phyloP scores from a whole-genome alignment of 2,329 filamentous ascomycete species.

The Stromatinia cepivora region DNA sequence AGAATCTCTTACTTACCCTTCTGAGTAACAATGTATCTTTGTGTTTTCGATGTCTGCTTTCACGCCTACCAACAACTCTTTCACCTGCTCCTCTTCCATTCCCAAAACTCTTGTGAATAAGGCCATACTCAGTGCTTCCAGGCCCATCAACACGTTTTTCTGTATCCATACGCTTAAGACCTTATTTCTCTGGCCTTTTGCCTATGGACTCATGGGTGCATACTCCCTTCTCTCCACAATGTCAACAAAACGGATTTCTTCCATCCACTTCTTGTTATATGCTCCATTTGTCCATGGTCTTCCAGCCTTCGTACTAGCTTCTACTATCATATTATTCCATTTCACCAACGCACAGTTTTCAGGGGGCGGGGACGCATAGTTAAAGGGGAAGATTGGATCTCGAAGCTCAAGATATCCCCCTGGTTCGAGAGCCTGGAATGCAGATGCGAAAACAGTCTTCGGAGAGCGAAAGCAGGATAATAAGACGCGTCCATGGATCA shows the following conservation, averaged over 20 bases:
- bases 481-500: conserved; percentile 9
- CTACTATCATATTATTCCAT: conserved; percentile 22
- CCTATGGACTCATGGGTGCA: conserved; percentile 36
- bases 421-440: conserved; percentile 8
- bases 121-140: conserved; percentile 29
- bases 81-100: conserved; percentile 35
- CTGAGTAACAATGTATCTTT: conserved; percentile 25
- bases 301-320: conserved; percentile 27
- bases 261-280: conserved; percentile 36
- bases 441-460: conserved; percentile 4
- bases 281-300: conserved; percentile 33
- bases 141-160: conserved; percentile 29
- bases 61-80: conserved; percentile 32
- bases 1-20: background rate
- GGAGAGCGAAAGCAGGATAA: conserved; percentile 17
- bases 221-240: conserved; percentile 36
- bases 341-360: background rate
- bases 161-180: conserved; percentile 31
- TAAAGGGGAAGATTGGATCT: conserved; percentile 18
- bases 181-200: conserved; percentile 36
- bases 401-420: conserved; percentile 21
- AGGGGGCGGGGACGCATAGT: conserved; percentile 5
- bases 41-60: conserved; percentile 26
- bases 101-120: conserved; percentile 34
- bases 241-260: conserved; percentile 35